These are phyloP conservation scores for Mycena vulgaris DNA, from an alignment of 768 basidiomycete genomes.

Conservation along the genomic window DNA sequence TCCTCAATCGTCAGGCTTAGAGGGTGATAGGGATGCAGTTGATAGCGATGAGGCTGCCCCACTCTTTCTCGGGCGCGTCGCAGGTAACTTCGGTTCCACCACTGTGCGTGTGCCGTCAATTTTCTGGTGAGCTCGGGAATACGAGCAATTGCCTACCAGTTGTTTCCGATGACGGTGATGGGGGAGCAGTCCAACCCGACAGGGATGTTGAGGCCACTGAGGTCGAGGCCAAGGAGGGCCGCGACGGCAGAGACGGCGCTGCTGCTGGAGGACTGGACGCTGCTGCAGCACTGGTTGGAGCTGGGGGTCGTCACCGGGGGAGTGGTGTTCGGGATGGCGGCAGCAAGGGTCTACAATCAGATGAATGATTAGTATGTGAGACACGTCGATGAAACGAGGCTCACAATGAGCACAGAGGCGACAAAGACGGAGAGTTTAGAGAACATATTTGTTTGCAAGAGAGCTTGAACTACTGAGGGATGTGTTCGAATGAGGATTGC, in stretches of 20 bases:
- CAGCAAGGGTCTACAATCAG: too few species aligned
- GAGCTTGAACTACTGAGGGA: too few species aligned
- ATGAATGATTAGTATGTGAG: neutral
- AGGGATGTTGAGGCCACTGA: constrained; percentile 24
- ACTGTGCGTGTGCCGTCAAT: neutral
- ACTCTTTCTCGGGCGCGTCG: constrained; percentile 25
- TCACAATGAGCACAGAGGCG: constrained; percentile 22
- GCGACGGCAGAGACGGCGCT: constrained; percentile 27
- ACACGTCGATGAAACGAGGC: neutral
- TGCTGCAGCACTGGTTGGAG: constrained; percentile 32
- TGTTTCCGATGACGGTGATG: too few species aligned
- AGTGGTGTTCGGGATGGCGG: neutral
- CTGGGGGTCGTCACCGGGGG: constrained; percentile 26
- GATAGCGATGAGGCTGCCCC: constrained; percentile 10
- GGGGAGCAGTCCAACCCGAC: constrained; percentile 34
- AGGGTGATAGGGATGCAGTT: neutral
- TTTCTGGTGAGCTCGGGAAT: neutral
- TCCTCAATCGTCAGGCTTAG: neutral
- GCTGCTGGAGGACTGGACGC: constrained; percentile 24
- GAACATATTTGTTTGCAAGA: too few species aligned
- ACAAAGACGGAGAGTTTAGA: constrained; percentile 24
- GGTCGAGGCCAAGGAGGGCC: constrained; percentile 24
- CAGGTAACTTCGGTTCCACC: constrained; percentile 16
- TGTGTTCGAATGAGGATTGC: too few species aligned
- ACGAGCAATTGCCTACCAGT: constrained; percentile 4